phyloP scores from a whole-genome alignment of 164 flowering plant species.

The Protea cynaroides region DNA sequence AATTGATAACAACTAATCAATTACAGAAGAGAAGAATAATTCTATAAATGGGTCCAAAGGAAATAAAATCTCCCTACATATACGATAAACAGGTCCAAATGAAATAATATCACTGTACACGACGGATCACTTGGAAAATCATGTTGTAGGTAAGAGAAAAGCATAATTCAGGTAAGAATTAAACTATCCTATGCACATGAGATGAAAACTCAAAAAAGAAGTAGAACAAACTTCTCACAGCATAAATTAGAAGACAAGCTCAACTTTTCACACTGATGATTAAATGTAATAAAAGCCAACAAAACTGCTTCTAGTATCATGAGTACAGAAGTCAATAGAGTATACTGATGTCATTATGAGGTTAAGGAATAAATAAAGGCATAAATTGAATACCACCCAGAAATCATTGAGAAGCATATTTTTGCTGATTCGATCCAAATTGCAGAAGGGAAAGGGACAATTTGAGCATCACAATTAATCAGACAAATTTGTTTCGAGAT shows the following conservation, averaged over 20 bases:
- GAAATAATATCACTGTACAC: no score
- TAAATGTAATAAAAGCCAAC: conserved; percentile 56
- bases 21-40: no score
- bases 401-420: background rate
- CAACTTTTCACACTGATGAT: conserved; percentile 71
- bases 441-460: no score
- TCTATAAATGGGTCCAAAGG: no score
- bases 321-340: conserved; percentile 39
- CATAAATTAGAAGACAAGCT: background rate
- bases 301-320: conserved; percentile 56
- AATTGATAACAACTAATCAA: no score
- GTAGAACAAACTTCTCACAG: background rate
- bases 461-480: no score
- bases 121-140: conserved; percentile 81
- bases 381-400: conserved; percentile 1
- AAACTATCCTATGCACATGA: background rate
- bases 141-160: conserved; percentile 24
- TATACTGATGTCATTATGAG: conserved; percentile 35
- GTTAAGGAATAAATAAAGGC: conserved; percentile 34
- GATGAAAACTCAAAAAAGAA: background rate
- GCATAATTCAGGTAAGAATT: background rate
- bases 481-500: no score
- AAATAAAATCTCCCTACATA: no score
- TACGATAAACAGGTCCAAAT: no score
- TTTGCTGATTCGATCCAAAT: no score